A percentile compares a stretch with the other conserved stretches of the same genome.
Evolutionary conservation across 805 yeast species (phyloP).

Genomic region (Yarrowia osloensis): DNA sequence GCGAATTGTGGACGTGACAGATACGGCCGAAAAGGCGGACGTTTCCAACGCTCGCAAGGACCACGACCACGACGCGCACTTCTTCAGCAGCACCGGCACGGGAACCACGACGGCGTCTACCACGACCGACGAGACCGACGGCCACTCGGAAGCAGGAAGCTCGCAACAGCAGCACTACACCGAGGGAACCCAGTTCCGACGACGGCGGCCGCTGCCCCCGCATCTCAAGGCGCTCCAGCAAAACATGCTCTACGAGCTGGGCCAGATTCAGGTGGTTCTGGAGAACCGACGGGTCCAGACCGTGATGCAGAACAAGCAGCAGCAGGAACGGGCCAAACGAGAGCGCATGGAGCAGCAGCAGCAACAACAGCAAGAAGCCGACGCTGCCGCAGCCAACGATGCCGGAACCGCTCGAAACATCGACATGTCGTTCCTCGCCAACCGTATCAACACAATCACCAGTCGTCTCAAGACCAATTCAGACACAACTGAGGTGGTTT

Average conservation of each 20-base stretch:
- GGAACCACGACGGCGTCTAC: background rate
- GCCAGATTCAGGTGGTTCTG: conserved; percentile 20
- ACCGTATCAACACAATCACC: conserved; percentile 4
- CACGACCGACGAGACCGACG: background rate
- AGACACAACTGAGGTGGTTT: background rate
- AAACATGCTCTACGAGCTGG: conserved; percentile 21
- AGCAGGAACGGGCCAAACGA: background rate
- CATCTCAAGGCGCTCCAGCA: conserved; percentile 21
- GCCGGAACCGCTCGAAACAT: background rate
- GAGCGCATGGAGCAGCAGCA: conserved; percentile 3
- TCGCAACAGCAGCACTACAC: background rate
- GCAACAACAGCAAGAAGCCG: background rate
- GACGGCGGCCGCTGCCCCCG: conserved; percentile 6
- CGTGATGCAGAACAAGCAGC: background rate
- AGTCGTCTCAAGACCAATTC: background rate
- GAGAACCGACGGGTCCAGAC: background rate
- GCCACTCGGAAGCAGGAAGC: background rate
- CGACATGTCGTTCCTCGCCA: background rate
- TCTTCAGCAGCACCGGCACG: background rate
- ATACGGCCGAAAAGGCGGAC: conserved; percentile 11
- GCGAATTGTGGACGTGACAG: conserved; percentile 13
- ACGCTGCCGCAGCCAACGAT: background rate
- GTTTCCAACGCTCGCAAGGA: conserved; percentile 2
- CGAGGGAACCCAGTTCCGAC: background rate
- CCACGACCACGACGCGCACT: background rate